Evolutionary conservation across 2,329 filamentous ascomycete species (phyloP).

Genomic region (Penicillium sp.): DNA sequence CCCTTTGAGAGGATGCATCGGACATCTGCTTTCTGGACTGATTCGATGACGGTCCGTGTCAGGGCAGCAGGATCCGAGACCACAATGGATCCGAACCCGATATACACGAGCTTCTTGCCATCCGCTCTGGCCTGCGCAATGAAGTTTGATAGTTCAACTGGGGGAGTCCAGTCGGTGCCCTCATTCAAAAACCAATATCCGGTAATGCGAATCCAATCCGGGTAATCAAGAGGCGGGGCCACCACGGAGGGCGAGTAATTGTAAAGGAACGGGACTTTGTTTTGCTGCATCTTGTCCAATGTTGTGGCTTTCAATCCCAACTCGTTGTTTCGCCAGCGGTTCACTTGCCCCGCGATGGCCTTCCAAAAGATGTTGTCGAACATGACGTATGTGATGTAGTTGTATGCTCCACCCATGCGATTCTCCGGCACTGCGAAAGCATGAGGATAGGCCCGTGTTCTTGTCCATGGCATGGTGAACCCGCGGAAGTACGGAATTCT

Average conservation of each 20-base stretch:
- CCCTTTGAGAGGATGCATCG: constrained; percentile 94
- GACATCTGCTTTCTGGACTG: constrained; percentile 86
- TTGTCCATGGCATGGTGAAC: constrained; percentile 98
- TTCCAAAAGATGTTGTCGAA: constrained; percentile 98
- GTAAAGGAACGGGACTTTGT: constrained; percentile 97
- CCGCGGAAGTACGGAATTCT: constrained; percentile 93
- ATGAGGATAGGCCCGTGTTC: constrained; percentile 92
- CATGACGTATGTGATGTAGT: constrained; percentile 91
- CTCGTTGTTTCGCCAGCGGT: constrained; percentile 82
- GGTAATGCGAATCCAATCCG: constrained; percentile 95
- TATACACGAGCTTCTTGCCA: constrained; percentile 89
- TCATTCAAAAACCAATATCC: constrained; percentile 98
- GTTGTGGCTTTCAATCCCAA: constrained; percentile 77
- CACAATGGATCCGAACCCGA: constrained; percentile 95
- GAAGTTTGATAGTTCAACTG: constrained; percentile 72
- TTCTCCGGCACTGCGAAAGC: constrained; percentile 90
- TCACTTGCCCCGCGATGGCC: constrained; percentile 85
- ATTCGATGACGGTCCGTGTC: constrained; percentile 89
- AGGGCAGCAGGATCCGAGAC: constrained; percentile 85
- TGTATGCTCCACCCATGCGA: constrained; percentile 94
- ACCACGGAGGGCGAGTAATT: constrained; percentile 95
- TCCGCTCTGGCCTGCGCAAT: constrained; percentile 80
- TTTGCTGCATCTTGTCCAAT: constrained; percentile 87
- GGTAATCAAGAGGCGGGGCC: constrained; percentile 90
- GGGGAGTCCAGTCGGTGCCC: constrained; percentile 66